Evolutionary conservation across 805 yeast species (phyloP).

Genomic region (Candida maris): DNA sequence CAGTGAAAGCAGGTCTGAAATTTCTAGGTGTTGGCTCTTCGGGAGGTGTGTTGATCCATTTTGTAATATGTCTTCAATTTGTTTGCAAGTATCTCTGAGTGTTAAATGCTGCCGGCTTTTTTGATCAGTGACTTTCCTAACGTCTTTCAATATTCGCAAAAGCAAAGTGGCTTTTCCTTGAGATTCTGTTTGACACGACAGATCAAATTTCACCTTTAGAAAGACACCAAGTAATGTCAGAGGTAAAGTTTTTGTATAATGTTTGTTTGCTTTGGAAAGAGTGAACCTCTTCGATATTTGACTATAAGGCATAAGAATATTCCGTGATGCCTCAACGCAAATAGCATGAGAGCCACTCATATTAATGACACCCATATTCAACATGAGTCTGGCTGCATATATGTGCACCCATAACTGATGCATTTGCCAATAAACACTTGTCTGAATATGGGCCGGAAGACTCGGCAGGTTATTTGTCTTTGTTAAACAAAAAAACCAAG

Average conservation of each 20-base stretch:
- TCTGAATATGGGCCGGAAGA: constrained; percentile 13
- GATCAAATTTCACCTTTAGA: neutral
- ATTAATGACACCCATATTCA: constrained; percentile 2
- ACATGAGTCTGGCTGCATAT: constrained; percentile 16
- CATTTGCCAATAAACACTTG: constrained; percentile 23
- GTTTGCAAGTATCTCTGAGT: neutral
- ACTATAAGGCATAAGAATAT: neutral
- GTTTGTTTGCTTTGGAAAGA: constrained; percentile 7
- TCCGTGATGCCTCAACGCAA: neutral
- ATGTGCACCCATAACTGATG: constrained; percentile 20
- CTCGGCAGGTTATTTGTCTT: neutral
- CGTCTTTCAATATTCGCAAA: neutral
- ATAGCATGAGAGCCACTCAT: neutral
- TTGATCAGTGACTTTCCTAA: neutral
- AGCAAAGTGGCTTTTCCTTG: neutral
- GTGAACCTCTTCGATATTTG: constrained; percentile 10
- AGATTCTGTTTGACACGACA: neutral
- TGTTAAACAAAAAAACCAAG: constrained; percentile 6
- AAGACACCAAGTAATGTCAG: neutral
- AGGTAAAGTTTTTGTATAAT: neutral
- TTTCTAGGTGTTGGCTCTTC: neutral
- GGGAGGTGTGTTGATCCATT: neutral
- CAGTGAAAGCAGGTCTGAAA: neutral
- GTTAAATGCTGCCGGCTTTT: neutral
- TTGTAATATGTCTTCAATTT: neutral